These are phyloP conservation scores for Waltergamsia citrina DNA, from an alignment of 2,329 filamentous ascomycete species.

Conservation along the genomic window DNA sequence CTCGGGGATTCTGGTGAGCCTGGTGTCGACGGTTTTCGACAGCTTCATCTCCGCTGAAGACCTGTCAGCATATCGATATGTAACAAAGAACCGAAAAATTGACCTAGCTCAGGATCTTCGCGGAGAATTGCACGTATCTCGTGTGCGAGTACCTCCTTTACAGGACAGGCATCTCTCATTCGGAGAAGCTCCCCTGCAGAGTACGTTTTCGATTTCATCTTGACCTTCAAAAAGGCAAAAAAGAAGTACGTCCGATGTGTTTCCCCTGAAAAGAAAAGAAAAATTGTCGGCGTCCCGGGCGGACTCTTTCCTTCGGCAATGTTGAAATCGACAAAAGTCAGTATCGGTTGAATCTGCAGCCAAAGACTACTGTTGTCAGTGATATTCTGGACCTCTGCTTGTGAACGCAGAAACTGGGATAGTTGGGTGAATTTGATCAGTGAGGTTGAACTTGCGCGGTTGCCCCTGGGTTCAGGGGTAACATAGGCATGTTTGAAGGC, in stretches of 20 bases:
- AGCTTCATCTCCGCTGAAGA: background rate
- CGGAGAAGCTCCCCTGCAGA: constrained; percentile 32
- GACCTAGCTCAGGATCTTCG: constrained; percentile 30
- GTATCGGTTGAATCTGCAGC: background rate
- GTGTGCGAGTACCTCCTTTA: constrained; percentile 15
- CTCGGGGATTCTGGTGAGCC: constrained; percentile 20
- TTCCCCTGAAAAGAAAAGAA: background rate
- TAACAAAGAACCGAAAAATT: constrained; percentile 5
- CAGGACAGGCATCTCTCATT: constrained; percentile 16
- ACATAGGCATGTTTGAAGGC: too few species aligned
- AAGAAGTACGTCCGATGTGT: constrained; percentile 25
- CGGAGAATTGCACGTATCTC: constrained; percentile 23
- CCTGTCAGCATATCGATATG: background rate
- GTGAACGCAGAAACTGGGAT: too few species aligned
- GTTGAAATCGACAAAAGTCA: background rate
- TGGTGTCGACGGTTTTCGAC: constrained; percentile 5
- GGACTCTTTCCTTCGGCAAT: background rate
- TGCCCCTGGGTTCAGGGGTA: too few species aligned
- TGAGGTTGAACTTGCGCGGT: too few species aligned
- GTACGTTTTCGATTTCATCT: constrained; percentile 22
- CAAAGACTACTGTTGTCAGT: background rate
- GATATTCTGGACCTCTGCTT: background rate
- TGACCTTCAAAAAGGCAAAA: constrained; percentile 26
- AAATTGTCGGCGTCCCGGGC: background rate
- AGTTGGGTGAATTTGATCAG: too few species aligned